Base-by-base conservation (phyloP, 768 basidiomycete species). In the Naganishia onofrii region DNA sequence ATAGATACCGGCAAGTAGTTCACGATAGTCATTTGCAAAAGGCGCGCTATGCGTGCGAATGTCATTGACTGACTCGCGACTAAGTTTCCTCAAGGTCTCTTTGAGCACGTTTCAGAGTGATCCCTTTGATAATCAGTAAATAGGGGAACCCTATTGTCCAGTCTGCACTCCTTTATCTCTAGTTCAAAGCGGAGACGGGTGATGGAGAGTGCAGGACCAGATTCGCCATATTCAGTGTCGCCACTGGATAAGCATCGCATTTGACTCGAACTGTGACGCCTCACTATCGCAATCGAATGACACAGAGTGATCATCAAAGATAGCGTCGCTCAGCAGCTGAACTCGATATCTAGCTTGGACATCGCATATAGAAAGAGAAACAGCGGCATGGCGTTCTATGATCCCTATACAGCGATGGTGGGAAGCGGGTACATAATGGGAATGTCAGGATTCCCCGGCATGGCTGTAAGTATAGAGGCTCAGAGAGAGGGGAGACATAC, bases 381-480 rank as follows among this genome's bases (percentile, higher is more conserved):
- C 42, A 28, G n/a, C 38, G n/a, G 3, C 23, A 69, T 69, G 68
- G 68, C 68, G 0, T 69, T 69, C 48, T 69, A 48, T 26, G 68
- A 69, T 52, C 68, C 68, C 15, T 69, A 69, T 48, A 69, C 56
- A 6, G 56, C 68, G 4, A 69, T 69, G 68, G 48, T 69, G 10
- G 56, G 56, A 9, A 29, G 29, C 44, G 67, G 68, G 17, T 55
- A 42, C 34, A 58, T 57, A 48, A 63, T 63, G 68, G 57, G 57
- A 10, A 69, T 69, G 68, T 51, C 56, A 19, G 53, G 31, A 38
- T 36, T 60, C 23, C 68, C 68, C 13, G 68, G 68, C 19, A 69
- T 69, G 68, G 42, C 68, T 17, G 68, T 69, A 34, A 69, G 68
- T 48, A 42, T 2, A 1, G 26, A 31, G 13, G 2, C 2, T 0